These are phyloP conservation scores for Plasmodium cynomolgi DNA, from an alignment of 169 alveolate species.

Conservation along the genomic window DNA sequence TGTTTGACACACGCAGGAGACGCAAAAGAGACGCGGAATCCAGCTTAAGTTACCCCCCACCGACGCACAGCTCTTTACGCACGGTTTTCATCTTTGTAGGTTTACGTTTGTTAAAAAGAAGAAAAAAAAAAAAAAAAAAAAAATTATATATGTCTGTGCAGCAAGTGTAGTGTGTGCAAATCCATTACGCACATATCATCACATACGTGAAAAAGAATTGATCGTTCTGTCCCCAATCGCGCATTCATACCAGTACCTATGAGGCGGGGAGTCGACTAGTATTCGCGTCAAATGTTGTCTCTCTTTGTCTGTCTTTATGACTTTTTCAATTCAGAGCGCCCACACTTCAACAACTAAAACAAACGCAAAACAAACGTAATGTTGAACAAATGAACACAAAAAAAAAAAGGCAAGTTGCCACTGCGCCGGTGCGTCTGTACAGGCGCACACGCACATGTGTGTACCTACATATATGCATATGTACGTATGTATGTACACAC, in stretches of 20 bases:
- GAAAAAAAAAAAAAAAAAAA: not conserved
- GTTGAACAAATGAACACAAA: slow-evolving; percentile 42
- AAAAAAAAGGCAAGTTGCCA: slow-evolving; percentile 11
- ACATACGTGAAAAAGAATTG: not conserved
- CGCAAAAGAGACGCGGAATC: not conserved
- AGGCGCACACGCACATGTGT: not conserved
- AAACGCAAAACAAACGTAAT: slow-evolving; percentile 34
- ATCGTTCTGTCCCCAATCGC: not conserved
- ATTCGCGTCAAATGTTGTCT: not conserved
- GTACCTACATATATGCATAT: not conserved
- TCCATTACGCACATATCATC: not conserved
- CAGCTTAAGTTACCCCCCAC: not conserved
- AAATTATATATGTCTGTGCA: not conserved
- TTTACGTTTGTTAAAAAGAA: not conserved
- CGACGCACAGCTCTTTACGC: not conserved
- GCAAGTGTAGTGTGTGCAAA: not conserved
- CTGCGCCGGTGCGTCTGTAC: not conserved
- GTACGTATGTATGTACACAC: not conserved
- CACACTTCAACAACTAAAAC: slow-evolving; percentile 36
- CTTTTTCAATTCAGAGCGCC: slow-evolving; percentile 7
- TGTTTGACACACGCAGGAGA: not conserved
- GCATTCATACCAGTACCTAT: not conserved
- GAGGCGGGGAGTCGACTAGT: not conserved
- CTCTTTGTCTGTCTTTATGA: not conserved
- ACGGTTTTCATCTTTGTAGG: not conserved